A percentile compares a stretch with the other conserved stretches of the same genome.
Conservation (phyloP, 164 flowering plant species). For the Magnolia officinalis region DNA sequence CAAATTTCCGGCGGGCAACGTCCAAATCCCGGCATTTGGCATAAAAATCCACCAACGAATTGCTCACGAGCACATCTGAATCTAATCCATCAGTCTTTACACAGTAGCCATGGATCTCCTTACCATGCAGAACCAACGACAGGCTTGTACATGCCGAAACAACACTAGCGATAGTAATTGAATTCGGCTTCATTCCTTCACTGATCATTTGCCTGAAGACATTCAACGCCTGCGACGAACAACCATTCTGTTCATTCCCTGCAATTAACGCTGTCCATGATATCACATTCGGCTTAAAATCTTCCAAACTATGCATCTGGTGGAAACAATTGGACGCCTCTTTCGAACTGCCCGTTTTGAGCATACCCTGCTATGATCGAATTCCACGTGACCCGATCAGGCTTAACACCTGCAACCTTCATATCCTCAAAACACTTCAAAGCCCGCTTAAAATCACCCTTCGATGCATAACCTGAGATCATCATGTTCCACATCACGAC, state of each 20-base stretch:
- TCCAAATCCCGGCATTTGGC: conserved; percentile 24
- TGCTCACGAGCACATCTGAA: conserved; percentile 27
- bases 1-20: conserved; percentile 22
- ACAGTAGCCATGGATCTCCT: conserved; percentile 36
- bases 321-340: conserved; percentile 29
- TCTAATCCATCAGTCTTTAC: conserved; percentile 25
- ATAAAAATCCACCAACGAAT: conserved; percentile 31
- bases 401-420: conserved; percentile 28
- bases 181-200: conserved; percentile 31
- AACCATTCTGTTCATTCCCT: conserved; percentile 31
- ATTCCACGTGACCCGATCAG: conserved; percentile 40
- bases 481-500: conserved; percentile 40
- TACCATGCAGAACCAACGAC: conserved; percentile 26
- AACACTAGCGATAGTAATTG: conserved; percentile 33
- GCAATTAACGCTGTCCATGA: conserved; percentile 41
- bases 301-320: conserved; percentile 16
- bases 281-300: conserved; percentile 29
- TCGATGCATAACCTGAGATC: conserved; percentile 35
- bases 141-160: conserved; percentile 39
- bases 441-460: conserved; percentile 29
- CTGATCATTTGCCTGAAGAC: conserved; percentile 32
- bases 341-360: conserved; percentile 28
- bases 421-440: conserved; percentile 27
- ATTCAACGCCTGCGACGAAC: conserved; percentile 22
- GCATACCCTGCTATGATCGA: conserved; percentile 36